Evolutionary conservation across 345 rosid species (phyloP), one percentile per base, ranked within the genome.

Genomic region (Gossypium australe): DNA sequence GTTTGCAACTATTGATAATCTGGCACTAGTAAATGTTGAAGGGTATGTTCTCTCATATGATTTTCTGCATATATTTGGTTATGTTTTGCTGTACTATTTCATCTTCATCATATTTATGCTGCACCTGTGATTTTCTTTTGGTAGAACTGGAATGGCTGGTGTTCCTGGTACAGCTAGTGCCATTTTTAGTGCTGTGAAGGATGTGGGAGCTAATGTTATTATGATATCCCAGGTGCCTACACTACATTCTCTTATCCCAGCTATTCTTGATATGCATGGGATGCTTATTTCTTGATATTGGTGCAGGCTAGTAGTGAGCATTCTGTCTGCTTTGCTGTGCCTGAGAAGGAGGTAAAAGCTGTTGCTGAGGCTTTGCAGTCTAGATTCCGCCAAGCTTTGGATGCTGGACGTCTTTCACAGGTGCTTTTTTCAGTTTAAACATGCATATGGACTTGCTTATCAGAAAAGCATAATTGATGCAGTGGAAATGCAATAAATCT

Each of bases 81-180:
- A 58, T 75, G 20, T 60, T 29, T 2, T 51, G 17, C 47, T 34
- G 60, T 49, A 20, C 62, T 27, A 65, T 44, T 72, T 63, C 45
- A 9, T 73, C 16, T 41, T 18, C 72, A 1, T 63, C 34, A 48
- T 1, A 62, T 52, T 55, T 38, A 59, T 14, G 20, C 67, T 60
- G 65, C 18, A 43, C 52, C 55, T 55, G 65, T 62, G 25, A 62
- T 68, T 73, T 68, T 75, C 38, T 77, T 70, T 44, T 76, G 73
- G 78, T 79, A 95, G 99, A 78, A 95, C 99, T 80, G 98, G 99
- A 85, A 89, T 95, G 99, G 98, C 95, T 81, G 99, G 99, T 80
- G 92, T 96, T 83, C 99, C 99, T 41, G 99, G 99, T 82, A 96
- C 99, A 49, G 93, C 97, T 38, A 90, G 89, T 83, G 91, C 87